Evolutionary conservation across 106 monocot species (phyloP), one percentile per base, ranked within the genome.

Genomic region (Acorus calamus): DNA sequence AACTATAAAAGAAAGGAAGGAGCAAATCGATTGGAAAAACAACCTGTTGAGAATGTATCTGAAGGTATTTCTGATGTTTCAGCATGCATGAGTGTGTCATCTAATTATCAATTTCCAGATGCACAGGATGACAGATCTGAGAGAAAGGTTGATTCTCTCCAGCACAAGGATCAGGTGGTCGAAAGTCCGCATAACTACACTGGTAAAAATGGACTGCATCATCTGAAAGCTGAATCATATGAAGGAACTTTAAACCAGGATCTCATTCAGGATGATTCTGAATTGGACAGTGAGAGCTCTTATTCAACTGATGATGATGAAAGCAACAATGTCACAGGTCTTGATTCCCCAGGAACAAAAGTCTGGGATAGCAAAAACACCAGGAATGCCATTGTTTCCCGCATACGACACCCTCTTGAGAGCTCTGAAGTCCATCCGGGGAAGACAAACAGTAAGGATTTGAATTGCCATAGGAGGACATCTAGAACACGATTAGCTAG

Each of bases 281-380:
- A 78, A 57, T 44, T 64, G 56, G 85, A 81, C 46, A 78, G 69
- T 65, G 83, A 88, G 52, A 84, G 88, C 41, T 91, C 88, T 52
- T 87, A 88, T 67, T 47, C 73, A 56, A 80, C 80, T 63, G 91
- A 92, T 56, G 85, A 76, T 56, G 90, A 96, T 57, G 91, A 91
- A 60, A 77, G 51, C 53, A 84, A 61, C 65, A 80, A 66, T 59
- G 86, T 87, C 43, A 94, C 68, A 11, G 91, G 91, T 11, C 84
- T 98, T 68, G 91, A 77, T 79, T 87, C 96, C 66, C 96, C 96
- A 58, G 91, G 78, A 76, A 98, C 85, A 46, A 98, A 71, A 81
- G 81, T 98, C 8, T 98, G 96, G 96, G 96, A 98, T 53, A 85
- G 91, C 71, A 91, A 83, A 85, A 87, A 74, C 58, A 85, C 85